Conservation (phyloP, 192 early-diverging fungal genomes). For the Linnemannia zychae region DNA sequence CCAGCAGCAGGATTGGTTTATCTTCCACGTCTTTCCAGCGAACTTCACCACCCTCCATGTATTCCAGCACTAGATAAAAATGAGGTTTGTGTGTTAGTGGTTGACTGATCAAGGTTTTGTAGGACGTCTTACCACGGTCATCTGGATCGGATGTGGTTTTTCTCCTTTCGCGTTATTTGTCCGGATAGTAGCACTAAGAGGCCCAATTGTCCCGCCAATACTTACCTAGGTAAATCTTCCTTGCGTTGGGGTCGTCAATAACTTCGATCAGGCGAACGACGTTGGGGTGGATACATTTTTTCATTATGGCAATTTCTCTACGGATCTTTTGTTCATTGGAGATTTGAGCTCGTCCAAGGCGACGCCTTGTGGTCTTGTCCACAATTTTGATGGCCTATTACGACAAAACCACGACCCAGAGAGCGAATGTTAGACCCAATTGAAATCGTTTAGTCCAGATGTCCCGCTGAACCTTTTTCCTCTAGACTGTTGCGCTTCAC, state of each 20-base stretch:
- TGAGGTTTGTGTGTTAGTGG: background rate
- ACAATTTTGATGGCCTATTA: conserved; percentile 62
- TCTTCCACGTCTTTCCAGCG: conserved; percentile 81
- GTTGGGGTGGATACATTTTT: conserved; percentile 94
- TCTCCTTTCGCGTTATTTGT: background rate
- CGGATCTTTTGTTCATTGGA: conserved; percentile 88
- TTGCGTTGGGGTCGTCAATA: conserved; percentile 92
- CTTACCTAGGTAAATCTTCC: conserved; percentile 92
- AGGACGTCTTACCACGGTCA: background rate
- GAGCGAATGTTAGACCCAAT: background rate
- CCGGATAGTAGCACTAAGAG: background rate
- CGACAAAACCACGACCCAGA: background rate
- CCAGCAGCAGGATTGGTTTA: conserved; percentile 72
- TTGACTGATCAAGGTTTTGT: background rate
- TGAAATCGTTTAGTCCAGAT: background rate
- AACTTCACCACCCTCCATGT: conserved; percentile 93
- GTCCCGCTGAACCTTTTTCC: background rate
- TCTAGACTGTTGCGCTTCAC: background rate
- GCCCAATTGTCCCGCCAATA: background rate
- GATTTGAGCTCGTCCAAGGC: conserved; percentile 54
- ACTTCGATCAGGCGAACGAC: conserved; percentile 92
- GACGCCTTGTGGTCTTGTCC: conserved; percentile 56
- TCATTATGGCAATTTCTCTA: conserved; percentile 95
- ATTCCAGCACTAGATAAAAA: conserved; percentile 78
- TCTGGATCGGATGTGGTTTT: background rate